Evolutionary conservation across 768 basidiomycete genomes (phyloP).

Genomic region (Flagelloscypha sp.): DNA sequence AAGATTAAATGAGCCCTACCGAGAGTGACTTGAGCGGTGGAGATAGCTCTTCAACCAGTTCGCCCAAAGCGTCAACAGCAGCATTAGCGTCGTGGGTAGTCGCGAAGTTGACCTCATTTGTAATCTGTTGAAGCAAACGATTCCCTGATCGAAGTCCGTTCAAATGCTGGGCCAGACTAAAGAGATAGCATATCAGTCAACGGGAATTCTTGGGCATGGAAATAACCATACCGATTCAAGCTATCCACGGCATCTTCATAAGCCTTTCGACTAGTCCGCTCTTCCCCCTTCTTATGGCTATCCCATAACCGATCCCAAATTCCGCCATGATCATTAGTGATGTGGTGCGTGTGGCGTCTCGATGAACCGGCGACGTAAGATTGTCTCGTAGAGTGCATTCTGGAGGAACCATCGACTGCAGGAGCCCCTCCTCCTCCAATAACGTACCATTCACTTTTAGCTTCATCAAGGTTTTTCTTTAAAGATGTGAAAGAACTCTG

Average conservation of each 20-base stretch:
- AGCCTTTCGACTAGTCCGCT: slow-evolving; percentile 38
- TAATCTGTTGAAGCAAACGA: slow-evolving; percentile 74
- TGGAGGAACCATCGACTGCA: no score
- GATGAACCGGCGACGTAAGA: no score
- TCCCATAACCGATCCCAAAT: slow-evolving; percentile 9
- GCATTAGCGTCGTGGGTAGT: slow-evolving; percentile 46
- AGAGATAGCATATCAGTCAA: no score
- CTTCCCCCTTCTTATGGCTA: slow-evolving; percentile 9
- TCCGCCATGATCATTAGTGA: slow-evolving; percentile 14
- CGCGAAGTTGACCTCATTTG: slow-evolving; percentile 35
- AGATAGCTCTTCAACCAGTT: slow-evolving; percentile 71
- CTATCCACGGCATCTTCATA: slow-evolving; percentile 85
- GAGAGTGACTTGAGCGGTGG: slow-evolving; percentile 69
- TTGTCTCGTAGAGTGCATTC: no score
- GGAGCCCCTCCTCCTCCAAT: slow-evolving; percentile 19
- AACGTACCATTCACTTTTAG: slow-evolving; percentile 77
- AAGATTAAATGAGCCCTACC: slow-evolving; percentile 31
- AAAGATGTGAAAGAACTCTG: slow-evolving; percentile 85
- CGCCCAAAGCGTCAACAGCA: slow-evolving; percentile 69
- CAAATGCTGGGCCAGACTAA: slow-evolving; percentile 92
- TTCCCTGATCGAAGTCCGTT: slow-evolving; percentile 84
- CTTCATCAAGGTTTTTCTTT: slow-evolving; percentile 80
- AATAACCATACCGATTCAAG: slow-evolving; percentile 75
- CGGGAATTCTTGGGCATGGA: no score
- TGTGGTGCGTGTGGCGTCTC: slow-evolving; percentile 9